Percentiles rank a stretch among this genome's conserved stretches.
phyloP scores from a whole-genome alignment of 164 flowering plant genomes.

The Tetrastigma voinierianum region DNA sequence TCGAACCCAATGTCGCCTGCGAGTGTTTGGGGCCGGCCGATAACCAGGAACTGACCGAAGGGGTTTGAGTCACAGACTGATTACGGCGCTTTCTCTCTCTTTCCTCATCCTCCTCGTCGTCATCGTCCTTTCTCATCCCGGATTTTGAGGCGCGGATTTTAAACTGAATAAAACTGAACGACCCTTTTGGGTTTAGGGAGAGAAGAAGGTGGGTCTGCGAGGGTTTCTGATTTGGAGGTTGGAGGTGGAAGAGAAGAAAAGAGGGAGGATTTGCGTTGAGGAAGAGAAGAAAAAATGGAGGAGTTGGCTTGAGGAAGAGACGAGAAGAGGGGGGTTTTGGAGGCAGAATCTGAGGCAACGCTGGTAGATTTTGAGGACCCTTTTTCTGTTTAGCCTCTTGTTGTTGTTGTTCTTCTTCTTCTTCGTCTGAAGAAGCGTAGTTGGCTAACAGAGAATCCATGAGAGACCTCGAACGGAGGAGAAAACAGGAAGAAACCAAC shows the following conservation, averaged over 20 bases:
- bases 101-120: constrained; percentile 49
- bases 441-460: constrained; percentile 70
- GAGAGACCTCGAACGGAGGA: neutral
- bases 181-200: constrained; percentile 43
- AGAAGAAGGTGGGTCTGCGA: neutral
- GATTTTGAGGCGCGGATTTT: constrained; percentile 15
- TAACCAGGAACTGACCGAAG: constrained; percentile 53
- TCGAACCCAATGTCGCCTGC: constrained; percentile 39
- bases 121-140: constrained; percentile 38
- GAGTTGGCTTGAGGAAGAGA: no score
- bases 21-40: constrained; percentile 73
- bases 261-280: constrained; percentile 34
- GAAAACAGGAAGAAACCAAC: neutral
- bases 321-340: constrained; percentile 12
- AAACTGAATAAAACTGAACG: constrained; percentile 66
- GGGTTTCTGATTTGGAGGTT: neutral
- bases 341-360: neutral
- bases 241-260: constrained; percentile 38
- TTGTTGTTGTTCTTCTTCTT: constrained; percentile 26
- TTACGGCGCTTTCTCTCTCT: constrained; percentile 26
- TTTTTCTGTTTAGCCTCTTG: neutral
- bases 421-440: constrained; percentile 74
- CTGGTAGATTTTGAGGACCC: constrained; percentile 1
- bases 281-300: no score
- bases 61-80: constrained; percentile 16